Evolutionary conservation across 306 rosid genomes (phyloP).

Genomic region (Vicia sativa): DNA sequence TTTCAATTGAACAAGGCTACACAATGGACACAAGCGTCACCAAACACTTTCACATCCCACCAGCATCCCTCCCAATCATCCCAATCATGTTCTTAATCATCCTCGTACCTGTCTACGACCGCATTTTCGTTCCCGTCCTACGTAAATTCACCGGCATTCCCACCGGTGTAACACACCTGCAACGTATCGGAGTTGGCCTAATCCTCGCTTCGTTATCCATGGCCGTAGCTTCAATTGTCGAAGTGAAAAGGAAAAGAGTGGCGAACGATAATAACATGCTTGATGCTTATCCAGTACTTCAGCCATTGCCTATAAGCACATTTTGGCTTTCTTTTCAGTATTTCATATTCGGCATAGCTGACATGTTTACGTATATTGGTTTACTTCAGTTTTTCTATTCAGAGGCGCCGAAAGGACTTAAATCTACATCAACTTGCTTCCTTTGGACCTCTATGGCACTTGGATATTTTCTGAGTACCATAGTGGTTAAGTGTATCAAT

Average conservation of each 20-base stretch:
- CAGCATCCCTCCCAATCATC: constrained; percentile 85
- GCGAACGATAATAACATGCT: constrained; percentile 67
- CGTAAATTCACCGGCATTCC: constrained; percentile 68
- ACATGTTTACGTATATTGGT: constrained; percentile 84
- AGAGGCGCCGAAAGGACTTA: constrained; percentile 76
- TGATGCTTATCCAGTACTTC: constrained; percentile 62
- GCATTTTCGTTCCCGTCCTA: constrained; percentile 58
- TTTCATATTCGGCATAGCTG: constrained; percentile 94
- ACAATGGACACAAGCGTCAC: constrained; percentile 78
- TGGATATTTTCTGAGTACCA: constrained; percentile 79
- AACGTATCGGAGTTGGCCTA: constrained; percentile 85
- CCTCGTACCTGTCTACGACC: constrained; percentile 75
- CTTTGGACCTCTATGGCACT: constrained; percentile 91
- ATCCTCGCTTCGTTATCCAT: constrained; percentile 78
- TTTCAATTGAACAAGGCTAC: constrained; percentile 78
- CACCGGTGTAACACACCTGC: constrained; percentile 78
- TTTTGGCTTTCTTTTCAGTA: constrained; percentile 90
- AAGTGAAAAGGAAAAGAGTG: constrained; percentile 71
- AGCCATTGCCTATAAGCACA: constrained; percentile 80
- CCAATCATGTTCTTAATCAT: constrained; percentile 68
- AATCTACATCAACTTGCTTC: constrained; percentile 85
- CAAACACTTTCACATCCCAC: constrained; percentile 68
- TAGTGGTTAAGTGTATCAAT: constrained; percentile 73
- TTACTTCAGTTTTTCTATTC: constrained; percentile 90
- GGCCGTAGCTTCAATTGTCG: constrained; percentile 74